Percentiles rank a stretch among this genome's conserved stretches.
Evolutionary conservation across 2,329 filamentous ascomycete species (phyloP).

Genomic region (Phialemoniopsis sp.): DNA sequence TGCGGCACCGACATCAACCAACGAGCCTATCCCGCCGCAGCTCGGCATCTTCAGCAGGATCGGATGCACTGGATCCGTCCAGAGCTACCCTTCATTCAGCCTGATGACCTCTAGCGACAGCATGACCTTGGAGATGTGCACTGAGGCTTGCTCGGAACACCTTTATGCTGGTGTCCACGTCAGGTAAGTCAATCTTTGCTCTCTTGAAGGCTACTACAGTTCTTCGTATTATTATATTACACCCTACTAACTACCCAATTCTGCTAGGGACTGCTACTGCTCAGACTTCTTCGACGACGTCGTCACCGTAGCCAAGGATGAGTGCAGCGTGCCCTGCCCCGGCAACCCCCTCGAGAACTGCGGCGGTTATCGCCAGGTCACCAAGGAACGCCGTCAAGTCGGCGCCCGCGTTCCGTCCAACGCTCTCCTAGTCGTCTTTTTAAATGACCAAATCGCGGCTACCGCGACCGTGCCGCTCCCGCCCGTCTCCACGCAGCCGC

Average conservation of each 20-base stretch:
- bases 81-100: neutral
- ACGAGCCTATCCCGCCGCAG: neutral
- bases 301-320: neutral
- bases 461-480: too few species aligned
- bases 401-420: too few species aligned
- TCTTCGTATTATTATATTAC: too few species aligned
- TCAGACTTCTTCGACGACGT: neutral
- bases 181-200: neutral
- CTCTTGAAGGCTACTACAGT: too few species aligned
- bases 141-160: neutral
- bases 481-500: too few species aligned
- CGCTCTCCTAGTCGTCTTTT: too few species aligned
- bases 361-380: neutral
- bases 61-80: neutral
- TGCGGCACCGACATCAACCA: too few species aligned
- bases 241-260: too few species aligned
- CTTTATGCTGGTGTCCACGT: neutral
- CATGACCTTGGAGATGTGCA: neutral
- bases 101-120: neutral
- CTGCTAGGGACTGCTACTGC: constrained; percentile 1
- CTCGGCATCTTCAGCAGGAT: neutral
- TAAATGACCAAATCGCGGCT: too few species aligned
- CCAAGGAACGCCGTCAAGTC: neutral
- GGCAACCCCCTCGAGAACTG: neutral
- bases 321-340: constrained; percentile 1